phyloP scores from a whole-genome alignment of 106 monocot species.

The Acorus calamus region DNA sequence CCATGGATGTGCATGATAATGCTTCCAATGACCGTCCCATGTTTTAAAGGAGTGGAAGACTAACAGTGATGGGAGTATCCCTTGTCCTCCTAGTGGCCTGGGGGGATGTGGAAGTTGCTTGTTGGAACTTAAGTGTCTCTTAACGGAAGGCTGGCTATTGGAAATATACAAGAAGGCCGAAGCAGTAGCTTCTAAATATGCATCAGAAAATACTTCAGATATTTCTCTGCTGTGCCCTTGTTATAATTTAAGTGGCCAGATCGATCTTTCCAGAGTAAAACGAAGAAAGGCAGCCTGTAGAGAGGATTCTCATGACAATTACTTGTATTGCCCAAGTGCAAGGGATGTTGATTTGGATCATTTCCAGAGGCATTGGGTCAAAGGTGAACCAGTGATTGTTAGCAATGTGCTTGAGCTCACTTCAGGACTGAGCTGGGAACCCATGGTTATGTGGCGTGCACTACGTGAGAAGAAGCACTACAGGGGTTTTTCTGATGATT shows the following conservation, averaged over 20 bases:
- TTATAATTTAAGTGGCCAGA: slow-evolving; percentile 17
- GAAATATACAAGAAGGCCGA: slow-evolving; percentile 31
- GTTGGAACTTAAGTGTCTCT: slow-evolving; percentile 41
- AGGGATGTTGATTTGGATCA: slow-evolving; percentile 31
- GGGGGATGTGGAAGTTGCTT: slow-evolving; percentile 47
- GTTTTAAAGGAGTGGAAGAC: slow-evolving; percentile 20
- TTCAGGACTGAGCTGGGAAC: slow-evolving; percentile 70
- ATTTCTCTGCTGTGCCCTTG: slow-evolving; percentile 24
- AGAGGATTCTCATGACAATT: slow-evolving; percentile 37
- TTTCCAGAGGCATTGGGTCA: slow-evolving; percentile 60
- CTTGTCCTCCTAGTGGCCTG: slow-evolving; percentile 41
- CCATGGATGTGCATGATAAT: slow-evolving; percentile 1
- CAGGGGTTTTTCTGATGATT: slow-evolving; percentile 22
- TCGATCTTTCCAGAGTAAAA: slow-evolving; percentile 11
- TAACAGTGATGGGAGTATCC: slow-evolving; percentile 29
- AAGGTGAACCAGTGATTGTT: slow-evolving; percentile 67
- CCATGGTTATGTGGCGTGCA: slow-evolving; percentile 77
- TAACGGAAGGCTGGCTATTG: slow-evolving; percentile 17
- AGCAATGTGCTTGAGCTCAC: slow-evolving; percentile 43
- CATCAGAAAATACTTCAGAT: not conserved
- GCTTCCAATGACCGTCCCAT: not conserved
- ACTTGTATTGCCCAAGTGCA: slow-evolving; percentile 46
- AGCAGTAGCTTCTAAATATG: slow-evolving; percentile 4
- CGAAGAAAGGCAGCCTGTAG: slow-evolving; percentile 33
- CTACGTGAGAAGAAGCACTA: slow-evolving; percentile 41